These are phyloP conservation scores for Copromyces sp. DNA, from an alignment of 495 filamentous ascomycete species.

Conservation along the genomic window DNA sequence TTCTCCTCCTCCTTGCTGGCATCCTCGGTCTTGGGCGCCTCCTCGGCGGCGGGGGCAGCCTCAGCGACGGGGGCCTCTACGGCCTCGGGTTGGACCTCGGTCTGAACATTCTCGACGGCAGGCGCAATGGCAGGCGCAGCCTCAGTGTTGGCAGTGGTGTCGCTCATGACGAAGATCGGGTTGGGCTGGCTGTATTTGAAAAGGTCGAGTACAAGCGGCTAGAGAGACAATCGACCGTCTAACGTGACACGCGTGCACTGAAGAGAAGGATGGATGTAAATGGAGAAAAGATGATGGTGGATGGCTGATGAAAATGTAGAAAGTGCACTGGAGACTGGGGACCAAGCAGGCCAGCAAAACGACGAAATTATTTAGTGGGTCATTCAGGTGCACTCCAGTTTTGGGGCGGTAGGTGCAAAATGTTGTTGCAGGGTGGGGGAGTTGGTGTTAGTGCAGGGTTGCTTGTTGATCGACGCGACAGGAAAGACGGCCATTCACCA, in stretches of 20 bases:
- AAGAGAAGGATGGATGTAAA: neutral
- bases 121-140: constrained; percentile 5
- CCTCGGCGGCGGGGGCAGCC: neutral
- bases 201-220: neutral
- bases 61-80: neutral
- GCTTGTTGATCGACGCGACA: neutral
- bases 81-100: neutral
- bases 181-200: neutral
- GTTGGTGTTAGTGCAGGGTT: neutral
- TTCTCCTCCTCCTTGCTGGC: constrained; percentile 8
- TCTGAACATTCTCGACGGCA: constrained; percentile 6
- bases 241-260: neutral
- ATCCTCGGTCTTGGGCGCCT: constrained; percentile 3
- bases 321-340: neutral
- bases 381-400: neutral
- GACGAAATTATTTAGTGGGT: constrained; percentile 1
- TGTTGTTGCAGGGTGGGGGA: neutral
- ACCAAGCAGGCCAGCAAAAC: neutral
- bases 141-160: constrained; percentile 13
- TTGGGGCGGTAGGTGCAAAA: neutral
- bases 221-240: neutral
- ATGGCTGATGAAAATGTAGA: neutral
- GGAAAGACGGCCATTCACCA: neutral
- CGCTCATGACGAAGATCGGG: constrained; percentile 17
- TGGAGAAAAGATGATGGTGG: neutral